Conservation (phyloP, 768 basidiomycete genomes). For the Mycena capillaripes region DNA sequence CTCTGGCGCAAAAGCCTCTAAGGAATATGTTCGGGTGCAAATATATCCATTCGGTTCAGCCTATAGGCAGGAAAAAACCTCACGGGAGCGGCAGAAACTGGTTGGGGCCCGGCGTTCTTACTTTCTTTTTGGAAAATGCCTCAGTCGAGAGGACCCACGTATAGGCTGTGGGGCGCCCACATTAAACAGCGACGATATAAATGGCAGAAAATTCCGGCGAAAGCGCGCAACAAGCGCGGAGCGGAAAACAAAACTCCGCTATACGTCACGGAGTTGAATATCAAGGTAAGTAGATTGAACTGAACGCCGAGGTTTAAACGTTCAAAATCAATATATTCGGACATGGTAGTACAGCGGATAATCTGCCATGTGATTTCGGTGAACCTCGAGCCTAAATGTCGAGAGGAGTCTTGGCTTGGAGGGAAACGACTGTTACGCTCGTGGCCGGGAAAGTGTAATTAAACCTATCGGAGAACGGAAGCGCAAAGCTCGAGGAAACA, state of each 20-base stretch:
- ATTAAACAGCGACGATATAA: constrained; percentile 4
- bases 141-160: no score
- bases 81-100: neutral
- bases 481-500: constrained; percentile 43
- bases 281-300: neutral
- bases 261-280: neutral
- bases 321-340: no score
- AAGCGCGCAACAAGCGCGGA: constrained; percentile 16
- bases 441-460: constrained; percentile 52
- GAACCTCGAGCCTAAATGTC: neutral
- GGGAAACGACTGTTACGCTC: constrained; percentile 47
- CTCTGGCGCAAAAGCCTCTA: no score
- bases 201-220: constrained; percentile 14
- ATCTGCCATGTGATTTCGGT: neutral
- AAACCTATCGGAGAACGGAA: constrained; percentile 46
- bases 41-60: neutral
- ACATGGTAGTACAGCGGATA: neutral
- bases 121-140: no score
- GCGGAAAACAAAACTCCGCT: neutral
- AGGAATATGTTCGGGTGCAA: constrained; percentile 1
- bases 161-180: neutral
- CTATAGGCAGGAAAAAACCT: neutral
- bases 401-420: constrained; percentile 34
- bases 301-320: constrained; percentile 14
- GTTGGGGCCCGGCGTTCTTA: neutral